These are phyloP conservation scores for Solanum arcanum DNA, from an alignment of 257 asterid species.

Conservation along the genomic window DNA sequence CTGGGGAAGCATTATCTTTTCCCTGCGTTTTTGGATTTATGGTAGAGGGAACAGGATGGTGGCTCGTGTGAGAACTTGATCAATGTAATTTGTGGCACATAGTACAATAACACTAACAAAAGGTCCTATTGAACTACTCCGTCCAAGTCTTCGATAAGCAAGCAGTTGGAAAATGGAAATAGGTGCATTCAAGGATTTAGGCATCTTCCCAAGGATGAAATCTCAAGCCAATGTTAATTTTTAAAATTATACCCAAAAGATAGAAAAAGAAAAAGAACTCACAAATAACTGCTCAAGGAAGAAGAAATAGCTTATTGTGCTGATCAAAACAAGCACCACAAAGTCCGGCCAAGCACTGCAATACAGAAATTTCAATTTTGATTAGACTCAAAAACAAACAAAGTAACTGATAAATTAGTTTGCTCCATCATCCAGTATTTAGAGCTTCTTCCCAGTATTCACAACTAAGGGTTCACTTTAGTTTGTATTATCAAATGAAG, in stretches of 20 bases:
- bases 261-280: slow-evolving; percentile 12
- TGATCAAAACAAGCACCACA: slow-evolving; percentile 85
- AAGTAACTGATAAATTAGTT: neutral
- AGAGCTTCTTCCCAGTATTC: neutral
- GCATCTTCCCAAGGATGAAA: neutral
- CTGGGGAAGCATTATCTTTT: neutral
- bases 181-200: neutral
- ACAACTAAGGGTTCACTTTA: neutral
- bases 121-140: neutral
- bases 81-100: neutral
- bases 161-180: neutral
- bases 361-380: slow-evolving; percentile 1
- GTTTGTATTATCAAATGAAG: neutral
- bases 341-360: slow-evolving; percentile 94
- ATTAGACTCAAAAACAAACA: neutral
- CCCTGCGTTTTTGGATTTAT: neutral
- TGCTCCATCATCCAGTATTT: neutral
- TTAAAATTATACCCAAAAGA: neutral
- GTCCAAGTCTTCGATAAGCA: neutral
- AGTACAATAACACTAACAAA: neutral
- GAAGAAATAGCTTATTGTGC: slow-evolving; percentile 94
- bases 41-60: neutral
- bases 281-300: slow-evolving; percentile 92
- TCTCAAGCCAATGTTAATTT: neutral
- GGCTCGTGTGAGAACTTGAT: neutral